Evolutionary conservation across 78 protist genomes (phyloP), one percentile per base, ranked within the genome.

Genomic region (Planoprotostelium fungivorum): DNA sequence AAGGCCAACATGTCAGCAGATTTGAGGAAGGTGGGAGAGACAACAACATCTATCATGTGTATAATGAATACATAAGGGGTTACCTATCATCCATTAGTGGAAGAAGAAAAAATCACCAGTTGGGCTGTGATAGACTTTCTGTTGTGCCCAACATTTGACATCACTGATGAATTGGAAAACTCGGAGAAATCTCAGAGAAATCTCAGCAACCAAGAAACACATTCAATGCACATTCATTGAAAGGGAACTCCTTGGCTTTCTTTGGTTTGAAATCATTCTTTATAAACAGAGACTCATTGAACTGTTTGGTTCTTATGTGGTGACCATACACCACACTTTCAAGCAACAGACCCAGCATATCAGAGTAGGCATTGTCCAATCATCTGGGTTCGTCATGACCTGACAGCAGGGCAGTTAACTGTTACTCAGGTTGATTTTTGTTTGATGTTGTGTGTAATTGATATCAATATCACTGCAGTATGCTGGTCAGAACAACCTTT

Each of bases 321-420:
- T n/a, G n/a, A n/a, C n/a, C n/a, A n/a, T n/a, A n/a, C n/a, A n/a
- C n/a, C n/a, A n/a, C n/a, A n/a, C n/a, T n/a, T n/a, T n/a, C n/a
- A n/a, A n/a, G n/a, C 31, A 51, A 16, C 73, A 51, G 16, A 5
- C 5, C 73, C 73, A 51, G 73, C 73, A 51, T 51, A 51, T 51
- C 73, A 51, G 73, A 51, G 73, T 51, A 51, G 73, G 73, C 73
- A 51, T 51, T 51, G 73, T 51, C 73, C 73, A 51, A 51, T 51
- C 73, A 51, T 51, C 73, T 51, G 73, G 73, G 73, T 51, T 51
- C 73, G 73, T 51, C 73, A 51, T 51, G 73, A 51, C 73, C 73
- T 51, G 73, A 51, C 73, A 51, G 73, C 73, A 51, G 73, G 73
- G n/a, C n/a, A n/a, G n/a, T n/a, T n/a, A n/a, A n/a, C 73, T 51